A percentile compares a stretch with the other conserved stretches of the same genome.
Evolutionary conservation across 169 alveolate species (phyloP).

Genomic region (Plasmodium fragile): DNA sequence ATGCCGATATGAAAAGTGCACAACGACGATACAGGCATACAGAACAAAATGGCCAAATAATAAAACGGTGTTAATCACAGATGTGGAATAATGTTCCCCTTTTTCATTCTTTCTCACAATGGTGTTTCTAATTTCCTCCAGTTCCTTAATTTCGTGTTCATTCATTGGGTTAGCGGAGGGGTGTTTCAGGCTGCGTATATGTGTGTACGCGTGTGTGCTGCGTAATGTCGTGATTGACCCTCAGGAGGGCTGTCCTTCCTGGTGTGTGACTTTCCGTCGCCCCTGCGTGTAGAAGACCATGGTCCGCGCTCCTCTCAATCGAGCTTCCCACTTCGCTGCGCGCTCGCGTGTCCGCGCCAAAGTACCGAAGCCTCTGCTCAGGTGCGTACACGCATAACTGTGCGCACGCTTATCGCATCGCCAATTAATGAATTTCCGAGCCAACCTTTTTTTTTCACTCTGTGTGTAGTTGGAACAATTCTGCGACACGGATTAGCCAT

Average conservation of each 20-base stretch:
- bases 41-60: conserved; percentile 31
- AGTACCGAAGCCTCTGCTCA: background rate
- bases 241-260: background rate
- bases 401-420: background rate
- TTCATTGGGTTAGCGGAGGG: background rate
- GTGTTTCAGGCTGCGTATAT: background rate
- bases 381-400: background rate
- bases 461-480: background rate
- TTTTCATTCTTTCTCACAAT: conserved; percentile 4
- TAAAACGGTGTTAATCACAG: conserved; percentile 8
- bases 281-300: background rate
- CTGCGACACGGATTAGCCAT: background rate
- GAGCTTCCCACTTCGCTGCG: background rate
- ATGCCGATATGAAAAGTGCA: conserved; percentile 19
- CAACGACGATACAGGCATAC: conserved; percentile 13
- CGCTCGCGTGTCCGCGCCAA: background rate
- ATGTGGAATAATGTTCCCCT: conserved; percentile 12
- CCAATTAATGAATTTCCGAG: background rate
- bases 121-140: conserved; percentile 22
- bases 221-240: background rate
- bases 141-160: background rate
- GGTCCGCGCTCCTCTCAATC: background rate
- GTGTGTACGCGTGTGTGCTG: background rate
- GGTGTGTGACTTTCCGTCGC: background rate
- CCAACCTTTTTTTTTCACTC: background rate